Evolutionary conservation across 2,329 filamentous ascomycete species (phyloP).

Genomic region (Exophiala viscosa): DNA sequence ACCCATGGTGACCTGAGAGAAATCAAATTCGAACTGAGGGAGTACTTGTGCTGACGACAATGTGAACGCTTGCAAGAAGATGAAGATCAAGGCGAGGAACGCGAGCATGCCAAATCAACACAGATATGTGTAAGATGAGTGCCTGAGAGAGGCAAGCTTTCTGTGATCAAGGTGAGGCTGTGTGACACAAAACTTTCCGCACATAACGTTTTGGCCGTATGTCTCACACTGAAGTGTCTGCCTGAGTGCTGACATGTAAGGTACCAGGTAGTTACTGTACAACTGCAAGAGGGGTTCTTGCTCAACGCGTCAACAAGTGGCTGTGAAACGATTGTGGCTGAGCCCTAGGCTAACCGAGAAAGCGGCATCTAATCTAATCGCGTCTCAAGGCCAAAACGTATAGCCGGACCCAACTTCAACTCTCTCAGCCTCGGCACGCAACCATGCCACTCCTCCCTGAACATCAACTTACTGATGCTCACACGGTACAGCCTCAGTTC

Average conservation of each 20-base stretch:
- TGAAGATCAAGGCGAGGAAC: constrained; percentile 24
- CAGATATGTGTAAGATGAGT: neutral
- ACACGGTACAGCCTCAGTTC: neutral
- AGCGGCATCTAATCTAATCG: no score
- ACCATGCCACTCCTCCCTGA: neutral
- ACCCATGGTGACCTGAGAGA: constrained; percentile 15
- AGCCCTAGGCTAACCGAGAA: no score
- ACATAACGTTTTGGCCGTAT: no score
- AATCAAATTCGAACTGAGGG: neutral
- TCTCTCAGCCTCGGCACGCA: neutral
- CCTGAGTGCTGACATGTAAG: no score
- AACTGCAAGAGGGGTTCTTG: no score
- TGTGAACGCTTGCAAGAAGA: constrained; percentile 30
- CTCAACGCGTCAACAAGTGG: no score
- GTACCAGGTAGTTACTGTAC: no score
- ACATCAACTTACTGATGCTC: no score
- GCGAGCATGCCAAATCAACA: constrained; percentile 4
- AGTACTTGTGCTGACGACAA: constrained; percentile 26
- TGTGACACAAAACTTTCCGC: neutral
- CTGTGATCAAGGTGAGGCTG: neutral
- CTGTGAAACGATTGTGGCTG: no score
- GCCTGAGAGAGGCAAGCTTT: neutral
- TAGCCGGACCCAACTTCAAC: no score
- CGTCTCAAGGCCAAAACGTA: no score
- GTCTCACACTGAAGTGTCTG: no score